Base-by-base conservation (phyloP, 2,329 filamentous ascomycete genomes). In the Pestalotiopsis sp. region DNA sequence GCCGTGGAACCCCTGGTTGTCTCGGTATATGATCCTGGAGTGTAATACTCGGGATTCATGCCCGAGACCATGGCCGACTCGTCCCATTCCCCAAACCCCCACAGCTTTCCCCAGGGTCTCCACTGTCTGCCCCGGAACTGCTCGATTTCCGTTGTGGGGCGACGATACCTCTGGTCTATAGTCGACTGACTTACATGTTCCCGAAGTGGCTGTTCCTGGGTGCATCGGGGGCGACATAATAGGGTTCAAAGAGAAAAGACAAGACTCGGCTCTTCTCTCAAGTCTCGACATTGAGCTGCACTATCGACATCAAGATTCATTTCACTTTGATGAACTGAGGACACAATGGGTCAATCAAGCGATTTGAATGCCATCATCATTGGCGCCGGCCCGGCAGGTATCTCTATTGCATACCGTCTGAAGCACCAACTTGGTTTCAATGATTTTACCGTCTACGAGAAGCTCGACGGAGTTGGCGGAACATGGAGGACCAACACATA, bases 341-440 rank as follows among this genome's bases (percentile, higher is more conserved):
- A 60, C 25, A 60, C 14, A 3, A 60, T 60, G 57, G 57, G 25
- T 52, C 14, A 68, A 66, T 25, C 60, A 63, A 63, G 36, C 31
- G 60, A 63, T 14, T 52, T 52, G 66, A 69, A 57, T 12, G 70
- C 75, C 13, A 72, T 70, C 4, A 67, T 76, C 23, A 71, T 76
- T 25, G 74, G 74, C 12, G 66, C 67, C 25, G 74, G 74, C 14
- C 66, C 70, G 11, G 70, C 71, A 2, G 73, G 70, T 4, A 71
- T 74, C 9, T 66, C 67, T 45, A 68, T 70, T 17, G 71, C 70
- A 13, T 65, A 69, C 45, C 58, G 59, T 36, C 65, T 70, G 14
- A 68, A 74, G 66, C 64, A 66, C 12, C 61, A 69, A 5, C 65
- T 69, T 14, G 60, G 57, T 4, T 69, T 71, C 41, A 31, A 68